Conservation (phyloP, 108 stramenopile species). For the Pseudonitzschia multistriata region DNA sequence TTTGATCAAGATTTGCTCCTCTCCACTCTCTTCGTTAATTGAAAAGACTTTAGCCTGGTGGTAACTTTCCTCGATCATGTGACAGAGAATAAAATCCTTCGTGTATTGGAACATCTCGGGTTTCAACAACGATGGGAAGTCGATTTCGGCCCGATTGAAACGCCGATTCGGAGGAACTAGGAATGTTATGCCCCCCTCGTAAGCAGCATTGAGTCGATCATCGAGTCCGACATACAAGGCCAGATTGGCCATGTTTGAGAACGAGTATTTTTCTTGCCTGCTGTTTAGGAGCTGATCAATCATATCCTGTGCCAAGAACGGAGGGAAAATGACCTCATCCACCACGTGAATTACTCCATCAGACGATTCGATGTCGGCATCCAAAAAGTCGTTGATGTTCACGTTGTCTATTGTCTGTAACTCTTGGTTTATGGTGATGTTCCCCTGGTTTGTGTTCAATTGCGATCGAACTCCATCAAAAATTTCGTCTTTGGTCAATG, state of each 20-base stretch:
- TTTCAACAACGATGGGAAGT: conserved; percentile 21
- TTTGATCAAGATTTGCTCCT: conserved; percentile 28
- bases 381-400: background rate
- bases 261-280: conserved; percentile 19
- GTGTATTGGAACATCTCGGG: conserved; percentile 30
- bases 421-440: conserved; percentile 23
- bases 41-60: conserved; percentile 28
- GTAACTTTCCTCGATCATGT: conserved; percentile 33
- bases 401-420: conserved; percentile 25
- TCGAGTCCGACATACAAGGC: conserved; percentile 26
- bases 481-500: conserved; percentile 24
- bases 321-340: conserved; percentile 29
- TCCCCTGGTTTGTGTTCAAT: conserved; percentile 15
- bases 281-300: conserved; percentile 24
- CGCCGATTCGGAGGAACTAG: conserved; percentile 42
- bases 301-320: conserved; percentile 22
- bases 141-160: conserved; percentile 40
- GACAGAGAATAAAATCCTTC: conserved; percentile 28
- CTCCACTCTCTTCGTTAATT: conserved; percentile 20
- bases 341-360: conserved; percentile 29
- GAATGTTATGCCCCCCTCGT: conserved; percentile 34
- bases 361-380: conserved; percentile 20
- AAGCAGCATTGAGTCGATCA: conserved; percentile 27
- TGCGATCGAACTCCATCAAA: conserved; percentile 18
- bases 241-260: conserved; percentile 38